Percentiles rank a stretch among this genome's conserved stretches.
These are phyloP conservation scores for Saksenaea vasiformis DNA, from an alignment of 371 early-diverging fungal species.

Conservation along the genomic window DNA sequence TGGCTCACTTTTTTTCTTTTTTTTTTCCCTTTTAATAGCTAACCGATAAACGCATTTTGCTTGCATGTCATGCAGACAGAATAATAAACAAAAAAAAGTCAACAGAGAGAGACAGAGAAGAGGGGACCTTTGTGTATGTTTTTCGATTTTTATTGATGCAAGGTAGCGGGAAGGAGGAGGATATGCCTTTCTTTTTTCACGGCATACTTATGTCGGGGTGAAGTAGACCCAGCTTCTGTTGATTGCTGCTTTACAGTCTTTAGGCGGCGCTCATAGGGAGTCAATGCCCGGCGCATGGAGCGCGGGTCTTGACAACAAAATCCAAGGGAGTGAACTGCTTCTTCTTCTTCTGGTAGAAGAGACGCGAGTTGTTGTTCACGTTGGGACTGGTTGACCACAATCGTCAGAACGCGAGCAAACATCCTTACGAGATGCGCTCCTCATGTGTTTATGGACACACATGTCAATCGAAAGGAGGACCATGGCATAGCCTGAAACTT, in stretches of 20 bases:
- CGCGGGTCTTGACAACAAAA: conserved; percentile 95
- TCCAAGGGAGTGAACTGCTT: conserved; percentile 93
- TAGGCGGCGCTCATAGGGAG: conserved; percentile 67
- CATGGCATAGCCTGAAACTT: conserved; percentile 75
- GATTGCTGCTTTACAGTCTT: conserved; percentile 78
- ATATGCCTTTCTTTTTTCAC: conserved; percentile 69
- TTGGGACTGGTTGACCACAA: conserved; percentile 90
- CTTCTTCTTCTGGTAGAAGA: conserved; percentile 88
- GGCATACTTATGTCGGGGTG: conserved; percentile 84
- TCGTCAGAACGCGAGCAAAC: conserved; percentile 93
- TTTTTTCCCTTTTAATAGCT: conserved; percentile 8
- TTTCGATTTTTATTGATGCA: neutral
- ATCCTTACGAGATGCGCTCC: conserved; percentile 82
- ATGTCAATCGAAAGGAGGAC: neutral
- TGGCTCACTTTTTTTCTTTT: neutral
- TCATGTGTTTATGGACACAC: conserved; percentile 20
- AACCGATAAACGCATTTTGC: conserved; percentile 14
- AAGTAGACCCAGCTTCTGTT: conserved; percentile 85
- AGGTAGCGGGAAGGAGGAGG: neutral
- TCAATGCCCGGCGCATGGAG: conserved; percentile 93
- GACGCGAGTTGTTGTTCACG: conserved; percentile 81
- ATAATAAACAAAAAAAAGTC: neutral
- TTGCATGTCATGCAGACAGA: conserved; percentile 4
- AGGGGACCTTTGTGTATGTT: neutral
- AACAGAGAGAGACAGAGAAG: neutral